Base-by-base conservation (phyloP, 768 basidiomycete species). In the Lactarius psammicola region DNA sequence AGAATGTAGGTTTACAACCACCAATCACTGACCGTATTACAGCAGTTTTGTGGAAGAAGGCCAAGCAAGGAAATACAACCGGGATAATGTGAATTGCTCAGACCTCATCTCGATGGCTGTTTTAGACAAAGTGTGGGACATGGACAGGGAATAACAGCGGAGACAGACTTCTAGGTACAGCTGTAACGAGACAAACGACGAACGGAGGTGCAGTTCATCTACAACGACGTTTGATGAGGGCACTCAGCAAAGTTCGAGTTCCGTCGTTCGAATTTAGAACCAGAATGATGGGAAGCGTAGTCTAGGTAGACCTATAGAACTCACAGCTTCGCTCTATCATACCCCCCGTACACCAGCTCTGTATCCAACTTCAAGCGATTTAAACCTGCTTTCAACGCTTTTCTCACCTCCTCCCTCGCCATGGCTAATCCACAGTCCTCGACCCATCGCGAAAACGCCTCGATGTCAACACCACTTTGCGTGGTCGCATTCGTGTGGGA, bases 371-470 rank as follows among this genome's bases (percentile, higher is more conserved):
- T 28, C 20, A 34, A 23, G 30, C 46, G 42, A 13, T 62, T 28
- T 26, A 20, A 30, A 28, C 30, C 56, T 8, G 13, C 53, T 18
- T 59, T 40, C 38, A 40, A 20, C 63, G 64, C 57, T 60, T 69
- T 69, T 33, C 46, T 51, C 18, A 76, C 72, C 13, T 79, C 75
- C 33, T 68, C 69, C 31, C 72, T 54, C 4, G 72, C 71, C 26
- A 57, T 49, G 68, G 57, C 78, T 71, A 72, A 76, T 30, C 81
- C 67, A 65, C 76, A 72, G 70, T 78, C 74, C 72, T 74, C 51
- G 71, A 85, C 68, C 85, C 84, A 89, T 56, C 85, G 77, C 59
- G 69, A 72, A 67, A 87, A 84, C 0, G 84, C 81, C 63, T 86
- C 84, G 6, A 76, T 64, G 64, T 89, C 87, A 1, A 78, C 73